Evolutionary conservation across 176 grass and related monocot genomes (phyloP).

Genomic region (Bromus sterilis): DNA sequence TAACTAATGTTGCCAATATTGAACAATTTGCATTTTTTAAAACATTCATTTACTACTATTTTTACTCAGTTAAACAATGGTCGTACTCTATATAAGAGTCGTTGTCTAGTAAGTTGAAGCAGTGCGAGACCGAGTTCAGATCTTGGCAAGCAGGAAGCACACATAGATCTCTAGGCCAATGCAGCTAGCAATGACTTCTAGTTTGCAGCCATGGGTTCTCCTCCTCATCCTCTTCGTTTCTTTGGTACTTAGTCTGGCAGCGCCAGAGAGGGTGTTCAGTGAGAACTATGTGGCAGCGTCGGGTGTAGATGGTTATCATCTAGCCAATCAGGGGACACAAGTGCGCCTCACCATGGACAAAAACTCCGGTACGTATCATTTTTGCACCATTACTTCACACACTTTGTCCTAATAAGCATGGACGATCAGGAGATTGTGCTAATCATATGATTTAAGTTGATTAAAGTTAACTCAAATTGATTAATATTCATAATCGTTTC

Average conservation of each 20-base stretch:
- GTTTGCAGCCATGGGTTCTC: background rate
- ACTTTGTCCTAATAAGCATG: too few species aligned
- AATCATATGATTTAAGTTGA: too few species aligned
- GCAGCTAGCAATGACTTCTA: background rate
- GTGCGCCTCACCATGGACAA: constrained; percentile 49
- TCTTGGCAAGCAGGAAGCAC: background rate
- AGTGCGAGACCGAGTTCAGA: background rate
- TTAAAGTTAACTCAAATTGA: too few species aligned
- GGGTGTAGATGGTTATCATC: constrained; percentile 34
- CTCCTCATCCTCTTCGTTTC: background rate
- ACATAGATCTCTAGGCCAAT: background rate
- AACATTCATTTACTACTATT: too few species aligned
- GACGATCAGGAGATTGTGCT: too few species aligned
- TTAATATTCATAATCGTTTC: too few species aligned
- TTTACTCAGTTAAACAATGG: background rate
- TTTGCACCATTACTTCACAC: too few species aligned
- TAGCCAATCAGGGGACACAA: constrained; percentile 23
- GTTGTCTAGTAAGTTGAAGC: background rate
- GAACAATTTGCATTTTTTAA: too few species aligned
- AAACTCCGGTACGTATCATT: constrained; percentile 30
- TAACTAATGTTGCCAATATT: too few species aligned
- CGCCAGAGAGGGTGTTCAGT: constrained; percentile 18
- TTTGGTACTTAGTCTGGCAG: background rate
- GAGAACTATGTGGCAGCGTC: constrained; percentile 45
- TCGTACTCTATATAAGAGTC: background rate